These are phyloP conservation scores for Ceratobasidium sp. DNA, from an alignment of 1,284 basidiomycete genomes.

Conservation along the genomic window DNA sequence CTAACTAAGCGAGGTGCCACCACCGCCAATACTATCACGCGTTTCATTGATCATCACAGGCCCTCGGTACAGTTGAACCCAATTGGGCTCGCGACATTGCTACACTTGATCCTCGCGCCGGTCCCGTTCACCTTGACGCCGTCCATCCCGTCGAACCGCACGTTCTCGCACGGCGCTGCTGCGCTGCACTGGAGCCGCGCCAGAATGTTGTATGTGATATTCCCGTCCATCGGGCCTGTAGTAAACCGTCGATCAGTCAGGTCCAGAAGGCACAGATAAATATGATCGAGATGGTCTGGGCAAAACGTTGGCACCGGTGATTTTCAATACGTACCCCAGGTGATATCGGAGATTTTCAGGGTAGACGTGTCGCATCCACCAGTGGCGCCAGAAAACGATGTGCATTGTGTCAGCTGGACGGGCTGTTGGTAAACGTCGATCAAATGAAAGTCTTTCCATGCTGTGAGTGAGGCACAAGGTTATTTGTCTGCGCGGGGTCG, in stretches of 20 bases:
- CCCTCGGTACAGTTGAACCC: slow-evolving; percentile 53
- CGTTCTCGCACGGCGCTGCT: slow-evolving; percentile 53
- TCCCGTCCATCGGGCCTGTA: slow-evolving; percentile 50
- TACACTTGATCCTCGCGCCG: slow-evolving; percentile 50
- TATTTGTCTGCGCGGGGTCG: not conserved
- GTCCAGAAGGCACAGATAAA: not conserved
- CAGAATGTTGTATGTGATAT: slow-evolving; percentile 50
- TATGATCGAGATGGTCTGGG: not conserved
- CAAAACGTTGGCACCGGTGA: no score
- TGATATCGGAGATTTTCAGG: slow-evolving; percentile 56
- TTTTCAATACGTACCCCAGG: slow-evolving; percentile 51
- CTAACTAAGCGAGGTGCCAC: no score
- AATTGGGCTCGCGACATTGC: slow-evolving; percentile 51
- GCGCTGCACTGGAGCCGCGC: slow-evolving; percentile 55
- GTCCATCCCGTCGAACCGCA: slow-evolving; percentile 52
- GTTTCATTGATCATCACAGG: slow-evolving; percentile 5
- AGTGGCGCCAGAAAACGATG: slow-evolving; percentile 54
- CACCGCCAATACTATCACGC: no score
- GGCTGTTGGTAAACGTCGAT: slow-evolving; percentile 50
- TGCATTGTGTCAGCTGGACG: slow-evolving; percentile 56
- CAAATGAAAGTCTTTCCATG: slow-evolving; percentile 54
- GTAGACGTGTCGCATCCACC: slow-evolving; percentile 55
- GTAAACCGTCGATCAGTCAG: not conserved
- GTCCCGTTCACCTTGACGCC: slow-evolving; percentile 48
- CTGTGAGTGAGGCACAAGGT: slow-evolving; percentile 45